Base-by-base conservation (phyloP, 176 grass and related monocot species). In the Bonia amplexicaulis region DNA sequence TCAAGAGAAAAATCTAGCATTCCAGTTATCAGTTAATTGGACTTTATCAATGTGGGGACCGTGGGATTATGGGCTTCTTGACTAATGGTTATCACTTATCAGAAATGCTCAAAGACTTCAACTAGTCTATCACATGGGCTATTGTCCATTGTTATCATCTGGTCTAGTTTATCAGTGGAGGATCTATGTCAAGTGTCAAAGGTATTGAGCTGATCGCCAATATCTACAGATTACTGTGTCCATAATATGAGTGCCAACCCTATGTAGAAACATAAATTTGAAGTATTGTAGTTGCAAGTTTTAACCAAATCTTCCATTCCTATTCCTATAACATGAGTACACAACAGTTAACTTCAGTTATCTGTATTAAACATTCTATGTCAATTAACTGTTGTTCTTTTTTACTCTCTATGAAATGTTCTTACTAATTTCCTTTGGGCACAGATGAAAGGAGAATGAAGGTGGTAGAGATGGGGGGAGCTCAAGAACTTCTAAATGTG, bases 391-490 rank as follows among this genome's bases (percentile, higher is more conserved):
- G 39, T 76, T 27, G 41, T 54, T 25, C 25, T 9, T 57, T 33
- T 85, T 60, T 35, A 39, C 7, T 80, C 12, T 23, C 45, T 64
- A 19, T 84, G 41, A 35, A 89, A 85, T 73, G 25, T 25, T 39
- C 22, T 84, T 51, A 74, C 74, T 74, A 22, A 51, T 80, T 59
- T 90, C 17, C 9, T 52, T 3, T 37, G 67, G 6, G 8, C 73
- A 73, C 82, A 98, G 93, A 93, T 83, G 86, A 80, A 89, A 98
- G 91, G 71, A 95, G 89, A 86, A 98, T 98, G 93, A 98, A 92
- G 71, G 87, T 98, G 29, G 89, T 98, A 74, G 93, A 98, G 73
- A 90, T 93, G 89, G 91, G 96, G 1, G 96, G 93, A 81, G 96
- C 96, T 75, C 86, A 88, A 77, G 89, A 92, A 84, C 89, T 98